Evolutionary conservation across 805 yeast species (phyloP).

Genomic region (Cyberlindnera lachancei): DNA sequence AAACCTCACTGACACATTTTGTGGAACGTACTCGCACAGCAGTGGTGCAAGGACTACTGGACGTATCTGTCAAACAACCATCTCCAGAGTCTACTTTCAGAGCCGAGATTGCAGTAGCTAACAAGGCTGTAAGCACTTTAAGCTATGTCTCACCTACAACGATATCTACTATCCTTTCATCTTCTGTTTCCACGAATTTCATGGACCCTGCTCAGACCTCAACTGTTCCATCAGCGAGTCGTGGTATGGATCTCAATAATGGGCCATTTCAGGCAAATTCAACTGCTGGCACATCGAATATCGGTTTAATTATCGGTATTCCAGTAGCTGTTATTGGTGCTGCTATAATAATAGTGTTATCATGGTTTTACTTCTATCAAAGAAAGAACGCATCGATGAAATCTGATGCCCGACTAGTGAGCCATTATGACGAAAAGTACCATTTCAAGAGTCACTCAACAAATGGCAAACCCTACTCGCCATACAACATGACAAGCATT

Average conservation of each 20-base stretch:
- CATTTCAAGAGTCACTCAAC: slow-evolving; percentile 15
- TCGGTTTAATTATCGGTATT: slow-evolving; percentile 20
- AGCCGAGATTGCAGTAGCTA: slow-evolving; percentile 7
- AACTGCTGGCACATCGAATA: slow-evolving; percentile 5
- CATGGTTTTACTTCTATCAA: slow-evolving; percentile 11
- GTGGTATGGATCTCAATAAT: too few relatives aligned
- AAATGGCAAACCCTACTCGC: slow-evolving; percentile 5
- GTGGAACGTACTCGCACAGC: slow-evolving; percentile 8
- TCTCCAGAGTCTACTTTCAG: not conserved
- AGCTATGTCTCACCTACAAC: slow-evolving; percentile 1
- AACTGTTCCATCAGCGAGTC: not conserved
- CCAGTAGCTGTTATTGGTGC: slow-evolving; percentile 19
- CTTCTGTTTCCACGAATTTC: slow-evolving; percentile 6
- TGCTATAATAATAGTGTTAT: slow-evolving; percentile 5
- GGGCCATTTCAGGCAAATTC: slow-evolving; percentile 2
- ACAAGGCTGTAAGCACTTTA: slow-evolving; percentile 3
- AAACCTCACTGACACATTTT: slow-evolving; percentile 6
- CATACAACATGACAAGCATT: slow-evolving; percentile 9
- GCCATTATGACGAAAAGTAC: slow-evolving; percentile 19
- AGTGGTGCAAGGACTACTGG: slow-evolving; percentile 10
- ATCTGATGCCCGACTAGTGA: slow-evolving; percentile 6
- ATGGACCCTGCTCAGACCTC: slow-evolving; percentile 1
- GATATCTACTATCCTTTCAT: slow-evolving; percentile 7
- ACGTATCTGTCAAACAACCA: slow-evolving; percentile 6
- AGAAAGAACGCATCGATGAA: slow-evolving; percentile 5